Percentiles rank a stretch among this genome's conserved stretches.
Evolutionary conservation across 345 rosid species (phyloP).

Genomic region (Gossypium longicalyx): DNA sequence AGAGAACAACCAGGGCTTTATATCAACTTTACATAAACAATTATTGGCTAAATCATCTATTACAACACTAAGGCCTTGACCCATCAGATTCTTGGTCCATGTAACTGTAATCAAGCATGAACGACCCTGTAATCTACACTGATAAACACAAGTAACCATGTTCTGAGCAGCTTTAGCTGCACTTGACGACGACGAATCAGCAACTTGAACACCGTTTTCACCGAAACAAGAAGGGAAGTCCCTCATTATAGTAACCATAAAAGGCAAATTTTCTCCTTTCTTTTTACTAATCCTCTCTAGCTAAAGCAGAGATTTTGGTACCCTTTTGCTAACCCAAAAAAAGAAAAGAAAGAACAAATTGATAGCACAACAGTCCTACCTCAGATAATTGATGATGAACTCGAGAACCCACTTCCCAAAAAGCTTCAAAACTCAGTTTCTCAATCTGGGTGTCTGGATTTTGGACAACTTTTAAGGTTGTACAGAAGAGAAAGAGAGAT

Average conservation of each 20-base stretch:
- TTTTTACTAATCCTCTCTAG: constrained; percentile 12
- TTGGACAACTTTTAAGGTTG: constrained; percentile 9
- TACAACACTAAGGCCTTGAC: constrained; percentile 67
- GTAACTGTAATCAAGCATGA: constrained; percentile 67
- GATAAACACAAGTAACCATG: constrained; percentile 71
- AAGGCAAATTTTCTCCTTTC: not conserved
- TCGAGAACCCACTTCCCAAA: constrained; percentile 29
- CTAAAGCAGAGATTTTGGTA: not conserved
- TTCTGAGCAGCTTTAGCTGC: constrained; percentile 64
- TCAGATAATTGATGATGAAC: constrained; percentile 22
- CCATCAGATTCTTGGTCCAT: constrained; percentile 87
- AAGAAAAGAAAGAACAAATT: not conserved
- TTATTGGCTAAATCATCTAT: constrained; percentile 61
- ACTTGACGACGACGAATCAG: constrained; percentile 61
- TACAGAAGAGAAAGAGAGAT: constrained; percentile 3
- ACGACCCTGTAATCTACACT: constrained; percentile 53
- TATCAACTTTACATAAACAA: constrained; percentile 71
- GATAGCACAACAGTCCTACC: constrained; percentile 23
- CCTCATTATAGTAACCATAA: constrained; percentile 45
- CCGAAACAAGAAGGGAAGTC: constrained; percentile 98
- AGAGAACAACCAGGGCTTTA: constrained; percentile 87
- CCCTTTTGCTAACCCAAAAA: not conserved
- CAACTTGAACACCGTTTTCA: constrained; percentile 91
- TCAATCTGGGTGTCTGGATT: constrained; percentile 22
- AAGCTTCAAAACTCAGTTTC: constrained; percentile 26